phyloP scores from a whole-genome alignment of 495 filamentous ascomycete species.

The Tetracladium setigerum region DNA sequence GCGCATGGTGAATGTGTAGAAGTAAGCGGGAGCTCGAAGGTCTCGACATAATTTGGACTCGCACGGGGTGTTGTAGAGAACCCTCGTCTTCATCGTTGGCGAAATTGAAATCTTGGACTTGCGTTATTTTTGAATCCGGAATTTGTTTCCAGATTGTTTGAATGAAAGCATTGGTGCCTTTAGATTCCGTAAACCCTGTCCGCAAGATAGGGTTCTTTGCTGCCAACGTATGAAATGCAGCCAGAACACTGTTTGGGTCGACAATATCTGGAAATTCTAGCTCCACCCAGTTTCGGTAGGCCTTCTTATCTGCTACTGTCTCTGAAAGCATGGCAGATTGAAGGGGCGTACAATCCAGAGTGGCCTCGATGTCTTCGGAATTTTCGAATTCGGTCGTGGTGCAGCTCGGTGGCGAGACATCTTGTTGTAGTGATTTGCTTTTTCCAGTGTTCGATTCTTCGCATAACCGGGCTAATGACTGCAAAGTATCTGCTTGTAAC shows the following conservation, averaged over 20 bases:
- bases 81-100: slow-evolving; percentile 17
- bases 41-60: slow-evolving; percentile 41
- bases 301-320: slow-evolving; percentile 40
- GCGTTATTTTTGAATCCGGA: slow-evolving; percentile 31
- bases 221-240: slow-evolving; percentile 40
- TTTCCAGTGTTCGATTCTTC: slow-evolving; percentile 1
- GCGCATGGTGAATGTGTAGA: slow-evolving; percentile 61
- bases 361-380: slow-evolving; percentile 34
- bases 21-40: slow-evolving; percentile 21
- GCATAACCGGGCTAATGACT: slow-evolving; percentile 6
- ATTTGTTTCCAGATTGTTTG: slow-evolving; percentile 55
- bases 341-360: slow-evolving; percentile 58
- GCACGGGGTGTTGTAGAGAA: slow-evolving; percentile 23
- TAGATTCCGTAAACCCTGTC: slow-evolving; percentile 55
- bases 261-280: slow-evolving; percentile 37
- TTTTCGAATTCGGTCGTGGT: neutral
- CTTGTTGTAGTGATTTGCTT: neutral
- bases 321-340: slow-evolving; percentile 75
- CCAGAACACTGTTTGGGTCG: slow-evolving; percentile 25
- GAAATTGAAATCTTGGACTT: slow-evolving; percentile 20
- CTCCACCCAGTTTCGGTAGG: slow-evolving; percentile 73
- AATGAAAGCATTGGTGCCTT: slow-evolving; percentile 36
- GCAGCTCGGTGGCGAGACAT: neutral
- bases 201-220: slow-evolving; percentile 56
- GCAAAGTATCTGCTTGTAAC: slow-evolving; percentile 42